phyloP scores from a whole-genome alignment of 2,329 filamentous ascomycete species.

The Cercospora sp. region DNA sequence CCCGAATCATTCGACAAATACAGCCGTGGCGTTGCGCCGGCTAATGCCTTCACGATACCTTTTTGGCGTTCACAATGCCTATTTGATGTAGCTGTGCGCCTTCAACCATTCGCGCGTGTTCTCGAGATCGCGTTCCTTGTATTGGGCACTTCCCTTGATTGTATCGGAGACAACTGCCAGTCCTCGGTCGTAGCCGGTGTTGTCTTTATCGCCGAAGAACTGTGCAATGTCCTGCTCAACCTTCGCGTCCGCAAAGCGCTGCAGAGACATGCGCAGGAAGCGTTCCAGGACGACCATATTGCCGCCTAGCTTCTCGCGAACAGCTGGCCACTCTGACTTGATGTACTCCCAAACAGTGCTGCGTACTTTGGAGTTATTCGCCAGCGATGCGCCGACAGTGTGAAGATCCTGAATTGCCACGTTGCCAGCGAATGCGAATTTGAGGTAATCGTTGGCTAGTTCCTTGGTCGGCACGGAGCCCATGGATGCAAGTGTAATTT shows the following conservation, averaged over 20 bases:
- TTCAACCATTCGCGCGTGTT: slow-evolving; percentile 77
- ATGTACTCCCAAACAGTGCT: slow-evolving; percentile 80
- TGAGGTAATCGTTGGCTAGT: slow-evolving; percentile 66
- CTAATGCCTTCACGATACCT: background rate
- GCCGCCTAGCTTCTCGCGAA: slow-evolving; percentile 69
- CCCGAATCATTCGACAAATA: background rate
- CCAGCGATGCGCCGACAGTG: slow-evolving; percentile 71
- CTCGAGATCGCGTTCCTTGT: slow-evolving; percentile 73
- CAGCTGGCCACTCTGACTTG: slow-evolving; percentile 75
- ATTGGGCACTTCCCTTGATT: slow-evolving; percentile 78
- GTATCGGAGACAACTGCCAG: slow-evolving; percentile 83
- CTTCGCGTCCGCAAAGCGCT: slow-evolving; percentile 72
- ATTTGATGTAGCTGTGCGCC: slow-evolving; percentile 57
- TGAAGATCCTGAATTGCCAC: slow-evolving; percentile 88
- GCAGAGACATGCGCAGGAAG: slow-evolving; percentile 76
- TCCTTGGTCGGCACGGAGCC: slow-evolving; percentile 70
- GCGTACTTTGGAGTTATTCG: slow-evolving; percentile 72
- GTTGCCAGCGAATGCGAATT: slow-evolving; percentile 79
- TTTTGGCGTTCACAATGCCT: background rate
- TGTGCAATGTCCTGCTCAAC: slow-evolving; percentile 72
- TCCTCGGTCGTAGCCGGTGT: slow-evolving; percentile 80
- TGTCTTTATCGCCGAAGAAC: slow-evolving; percentile 89
- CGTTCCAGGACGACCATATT: slow-evolving; percentile 90
- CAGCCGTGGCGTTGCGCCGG: background rate
- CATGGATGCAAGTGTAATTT: slow-evolving; percentile 75